Base-by-base conservation (phyloP, 306 rosid species). In the Coriaria nepalensis region DNA sequence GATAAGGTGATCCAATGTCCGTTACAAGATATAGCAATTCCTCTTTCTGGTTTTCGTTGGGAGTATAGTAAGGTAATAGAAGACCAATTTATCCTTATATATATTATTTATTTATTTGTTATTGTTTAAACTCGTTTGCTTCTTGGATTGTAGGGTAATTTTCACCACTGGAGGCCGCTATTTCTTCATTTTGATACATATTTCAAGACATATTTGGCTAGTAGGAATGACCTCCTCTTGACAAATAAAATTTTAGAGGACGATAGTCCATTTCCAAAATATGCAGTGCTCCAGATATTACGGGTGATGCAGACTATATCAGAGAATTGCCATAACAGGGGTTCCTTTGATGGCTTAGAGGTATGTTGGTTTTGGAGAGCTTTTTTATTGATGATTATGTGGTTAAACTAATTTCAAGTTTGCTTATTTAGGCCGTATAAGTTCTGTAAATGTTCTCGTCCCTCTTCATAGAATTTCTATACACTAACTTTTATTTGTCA, bases 21-120 rank as follows among this genome's bases (percentile, higher is more conserved):
- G 11, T 74, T 81, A 66, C 93, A 82, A 54, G 97, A 88, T 73
- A 88, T 88, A 70, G 84, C 87, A 32, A 74, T 84, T 59, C 93
- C 95, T 33, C 97, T 88, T 56, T 88, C 94, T 54, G 95, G 93
- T 65, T 88, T 88, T 66, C 73, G 72, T 57, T 88, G 97, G 97
- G 95, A 88, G 66, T 88, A 74, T 68, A 77, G 56, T 63, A 88
- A 88, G 97, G 97, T 87, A 67, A 68, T 65, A 29, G 10, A 47
- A 1, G 29, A 20, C 29, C 29, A 20, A 20, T 20, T 20, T 20
- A 20, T 3, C 29, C 2, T 20, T 20, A 20, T 20, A 20, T 20
- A 20, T 20, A 20, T 20, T 60, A 4, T 9, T 49, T 49, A 61
- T 59, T 39, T 49, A 20, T 6, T 38, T 40, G 10, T 55, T 32